Base-by-base conservation (phyloP, 306 rosid species). In the Trifolium dubium region DNA sequence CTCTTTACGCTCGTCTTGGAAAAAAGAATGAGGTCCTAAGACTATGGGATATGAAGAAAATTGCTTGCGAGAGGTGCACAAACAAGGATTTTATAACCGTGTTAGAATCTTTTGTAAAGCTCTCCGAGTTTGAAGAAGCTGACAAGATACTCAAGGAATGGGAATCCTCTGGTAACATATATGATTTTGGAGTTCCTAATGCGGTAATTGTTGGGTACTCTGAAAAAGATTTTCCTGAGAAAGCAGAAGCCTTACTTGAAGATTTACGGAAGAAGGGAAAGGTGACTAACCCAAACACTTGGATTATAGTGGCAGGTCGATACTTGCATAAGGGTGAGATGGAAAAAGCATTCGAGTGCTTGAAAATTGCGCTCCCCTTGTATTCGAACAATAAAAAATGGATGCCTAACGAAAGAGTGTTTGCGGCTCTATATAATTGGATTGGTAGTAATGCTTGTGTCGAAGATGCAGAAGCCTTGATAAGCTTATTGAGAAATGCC, bases 81-180 rank as follows among this genome's bases (percentile, higher is more conserved):
- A 91, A 91, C 89, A 83, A 83, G 78, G 96, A 94, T 83, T 94
- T 79, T 67, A 80, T 56, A 1, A 77, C 64, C 69, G 49, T 91
- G 89, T 76, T 89, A 68, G 81, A 82, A 29, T 88, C 96, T 50
- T 86, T 94, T 61, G 88, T 80, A 46, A 84, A 78, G 85, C 90
- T 94, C 13, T 86, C 89, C 2, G 96, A 77, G 83, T 74, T 91
- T 0, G 78, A 87, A 19, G 97, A 91, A 69, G 96, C 94, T 73
- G 95, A 88, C 68, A 84, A 82, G 60, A 75, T 91, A 54, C 68
- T 86, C 61, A 44, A 43, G 83, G 92, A 94, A 67, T 91, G 98
- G 98, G 84, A 94, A 75, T 84, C 85, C 59, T 86, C 96, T 15
- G 89, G 85, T 44, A 94, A 91, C 76, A 84, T 83, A 69, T 89